Conservation (phyloP, 2,329 filamentous ascomycete species). For the Penicillium brasilianum region DNA sequence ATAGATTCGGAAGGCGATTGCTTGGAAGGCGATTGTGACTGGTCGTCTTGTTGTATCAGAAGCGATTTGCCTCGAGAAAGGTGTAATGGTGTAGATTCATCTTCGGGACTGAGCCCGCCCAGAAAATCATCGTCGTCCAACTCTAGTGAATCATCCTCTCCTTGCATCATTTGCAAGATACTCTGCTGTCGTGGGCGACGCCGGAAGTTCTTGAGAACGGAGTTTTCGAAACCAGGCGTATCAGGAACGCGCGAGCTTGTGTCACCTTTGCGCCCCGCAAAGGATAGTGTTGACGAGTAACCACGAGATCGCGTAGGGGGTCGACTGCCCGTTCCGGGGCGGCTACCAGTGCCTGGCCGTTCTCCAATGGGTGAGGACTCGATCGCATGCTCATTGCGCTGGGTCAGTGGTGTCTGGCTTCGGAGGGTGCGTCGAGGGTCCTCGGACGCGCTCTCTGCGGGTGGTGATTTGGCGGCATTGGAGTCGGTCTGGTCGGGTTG, state of each 20-base stretch:
- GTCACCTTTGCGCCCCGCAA: constrained; percentile 46
- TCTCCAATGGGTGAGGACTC: constrained; percentile 43
- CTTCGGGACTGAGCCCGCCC: constrained; percentile 49
- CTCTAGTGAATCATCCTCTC: constrained; percentile 46
- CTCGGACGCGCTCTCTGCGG: constrained; percentile 22
- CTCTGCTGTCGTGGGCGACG: constrained; percentile 51
- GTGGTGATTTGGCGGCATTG: constrained; percentile 19
- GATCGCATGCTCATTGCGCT: constrained; percentile 40
- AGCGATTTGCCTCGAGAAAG: constrained; percentile 41
- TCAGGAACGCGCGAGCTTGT: constrained; percentile 41
- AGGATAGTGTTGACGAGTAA: constrained; percentile 47
- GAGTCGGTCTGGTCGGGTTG: constrained; percentile 16
- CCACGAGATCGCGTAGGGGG: constrained; percentile 45
- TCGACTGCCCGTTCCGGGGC: constrained; percentile 41
- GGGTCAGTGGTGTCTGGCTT: constrained; percentile 40
- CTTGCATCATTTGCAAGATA: constrained; percentile 52
- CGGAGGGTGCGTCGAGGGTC: constrained; percentile 30
- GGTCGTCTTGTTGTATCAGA: constrained; percentile 24
- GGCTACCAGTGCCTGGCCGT: constrained; percentile 39
- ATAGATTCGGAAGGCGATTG: constrained; percentile 34
- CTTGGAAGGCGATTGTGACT: constrained; percentile 32
- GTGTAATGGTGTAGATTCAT: constrained; percentile 53
- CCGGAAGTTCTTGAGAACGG: constrained; percentile 52
- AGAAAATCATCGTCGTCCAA: constrained; percentile 49
- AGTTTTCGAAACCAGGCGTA: constrained; percentile 50